Percentiles rank a stretch among this genome's conserved stretches.
Evolutionary conservation across 2,329 filamentous ascomycete genomes (phyloP).

Genomic region (Monosporascus sp.): DNA sequence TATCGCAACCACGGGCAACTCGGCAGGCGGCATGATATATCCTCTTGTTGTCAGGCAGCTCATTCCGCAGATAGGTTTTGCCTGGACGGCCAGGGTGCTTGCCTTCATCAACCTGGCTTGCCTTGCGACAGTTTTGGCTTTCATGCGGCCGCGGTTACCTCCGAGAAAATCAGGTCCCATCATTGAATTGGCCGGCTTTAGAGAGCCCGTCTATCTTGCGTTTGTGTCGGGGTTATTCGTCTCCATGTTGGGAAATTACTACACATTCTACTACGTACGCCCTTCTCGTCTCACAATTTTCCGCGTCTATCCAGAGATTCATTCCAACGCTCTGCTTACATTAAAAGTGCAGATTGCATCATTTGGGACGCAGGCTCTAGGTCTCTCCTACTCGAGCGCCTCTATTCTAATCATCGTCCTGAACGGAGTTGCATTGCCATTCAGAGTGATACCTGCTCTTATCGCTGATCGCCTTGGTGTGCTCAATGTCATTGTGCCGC

Average conservation of each 20-base stretch:
- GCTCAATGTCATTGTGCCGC: constrained; percentile 28
- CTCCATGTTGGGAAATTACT: constrained; percentile 36
- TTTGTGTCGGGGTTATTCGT: constrained; percentile 34
- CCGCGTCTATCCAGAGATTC: background rate
- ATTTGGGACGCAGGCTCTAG: constrained; percentile 27
- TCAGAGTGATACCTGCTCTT: constrained; percentile 31
- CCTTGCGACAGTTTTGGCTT: constrained; percentile 60
- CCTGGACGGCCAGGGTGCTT: constrained; percentile 27
- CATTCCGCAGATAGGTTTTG: constrained; percentile 24
- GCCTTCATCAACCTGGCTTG: constrained; percentile 69
- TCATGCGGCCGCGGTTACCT: constrained; percentile 27
- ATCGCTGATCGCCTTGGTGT: constrained; percentile 32
- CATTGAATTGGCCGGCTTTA: constrained; percentile 25
- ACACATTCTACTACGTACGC: constrained; percentile 38
- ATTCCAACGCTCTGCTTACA: background rate
- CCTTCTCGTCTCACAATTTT: background rate
- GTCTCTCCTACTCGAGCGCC: constrained; percentile 28
- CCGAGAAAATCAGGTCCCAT: constrained; percentile 26
- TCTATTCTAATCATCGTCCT: constrained; percentile 34
- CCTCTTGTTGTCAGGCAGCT: constrained; percentile 33
- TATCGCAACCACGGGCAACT: constrained; percentile 52
- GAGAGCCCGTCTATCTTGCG: constrained; percentile 25
- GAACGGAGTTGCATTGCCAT: constrained; percentile 34
- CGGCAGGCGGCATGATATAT: constrained; percentile 49
- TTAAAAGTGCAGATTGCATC: constrained; percentile 24